Percentiles rank a stretch among this genome's conserved stretches.
Conservation (phyloP, 108 stramenopile genomes). For the Nitzschia sp. region DNA sequence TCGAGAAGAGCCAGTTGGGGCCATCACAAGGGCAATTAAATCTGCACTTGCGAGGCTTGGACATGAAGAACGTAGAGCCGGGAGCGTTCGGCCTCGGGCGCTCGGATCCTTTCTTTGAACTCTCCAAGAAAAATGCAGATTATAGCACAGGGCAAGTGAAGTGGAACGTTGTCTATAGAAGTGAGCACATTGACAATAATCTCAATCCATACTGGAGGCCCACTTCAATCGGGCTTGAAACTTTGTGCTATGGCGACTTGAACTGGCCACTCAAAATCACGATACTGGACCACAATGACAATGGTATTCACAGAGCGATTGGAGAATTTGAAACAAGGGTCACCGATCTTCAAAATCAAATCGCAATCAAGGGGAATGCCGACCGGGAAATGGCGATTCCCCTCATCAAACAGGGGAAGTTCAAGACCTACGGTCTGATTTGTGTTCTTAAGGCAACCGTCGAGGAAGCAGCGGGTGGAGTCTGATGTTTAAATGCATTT, state of each 20-base stretch:
- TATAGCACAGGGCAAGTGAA: constrained; percentile 25
- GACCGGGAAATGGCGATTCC: constrained; percentile 50
- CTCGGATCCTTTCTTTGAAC: constrained; percentile 69
- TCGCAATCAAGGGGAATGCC: constrained; percentile 59
- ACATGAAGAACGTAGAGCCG: constrained; percentile 65
- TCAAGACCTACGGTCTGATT: constrained; percentile 15
- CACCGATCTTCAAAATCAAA: constrained; percentile 32
- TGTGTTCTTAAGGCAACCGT: constrained; percentile 26
- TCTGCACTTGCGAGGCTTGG: constrained; percentile 59
- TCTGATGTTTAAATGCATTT: too few species aligned
- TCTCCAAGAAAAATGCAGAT: constrained; percentile 55
- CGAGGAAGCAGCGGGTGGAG: neutral
- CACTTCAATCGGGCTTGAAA: constrained; percentile 44
- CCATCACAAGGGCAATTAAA: neutral
- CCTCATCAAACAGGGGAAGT: constrained; percentile 8
- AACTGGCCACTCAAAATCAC: constrained; percentile 49
- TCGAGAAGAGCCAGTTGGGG: constrained; percentile 20
- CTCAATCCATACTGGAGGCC: constrained; percentile 68
- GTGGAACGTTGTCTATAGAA: constrained; percentile 61
- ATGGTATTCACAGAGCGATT: constrained; percentile 48
- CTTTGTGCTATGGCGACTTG: constrained; percentile 47
- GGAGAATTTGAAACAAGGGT: constrained; percentile 53
- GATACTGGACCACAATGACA: constrained; percentile 52
- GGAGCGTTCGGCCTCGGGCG: constrained; percentile 65
- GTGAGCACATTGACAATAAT: constrained; percentile 54